Conservation (phyloP, 2,329 filamentous ascomycete genomes). For the Penicillium sp. region DNA sequence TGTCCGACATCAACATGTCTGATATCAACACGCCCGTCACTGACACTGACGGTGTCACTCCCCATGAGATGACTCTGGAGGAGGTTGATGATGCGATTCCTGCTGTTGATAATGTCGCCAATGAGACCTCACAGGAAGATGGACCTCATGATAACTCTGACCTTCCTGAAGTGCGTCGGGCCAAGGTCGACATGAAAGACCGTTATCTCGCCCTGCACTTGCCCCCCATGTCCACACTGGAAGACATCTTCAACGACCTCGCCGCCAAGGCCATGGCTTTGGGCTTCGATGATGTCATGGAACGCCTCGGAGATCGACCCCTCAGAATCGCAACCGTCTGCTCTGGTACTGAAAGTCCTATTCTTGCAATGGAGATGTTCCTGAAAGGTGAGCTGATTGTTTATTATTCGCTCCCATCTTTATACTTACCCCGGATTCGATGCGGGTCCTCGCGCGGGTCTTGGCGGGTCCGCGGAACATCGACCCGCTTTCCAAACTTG, state of each 20-base stretch:
- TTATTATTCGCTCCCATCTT: not conserved
- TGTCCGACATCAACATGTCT: not conserved
- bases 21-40: not conserved
- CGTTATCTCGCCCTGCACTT: constrained; percentile 22
- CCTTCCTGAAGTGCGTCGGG: constrained; percentile 33
- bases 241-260: constrained; percentile 40
- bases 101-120: not conserved
- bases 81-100: not conserved
- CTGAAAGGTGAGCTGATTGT: constrained; percentile 48
- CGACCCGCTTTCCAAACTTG: not conserved
- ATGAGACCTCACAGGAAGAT: not conserved
- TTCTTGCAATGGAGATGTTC: constrained; percentile 69
- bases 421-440: not conserved
- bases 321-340: constrained; percentile 74
- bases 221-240: constrained; percentile 36
- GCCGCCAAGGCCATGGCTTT: constrained; percentile 32
- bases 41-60: not conserved
- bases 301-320: constrained; percentile 41
- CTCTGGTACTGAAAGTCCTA: constrained; percentile 77
- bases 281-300: constrained; percentile 54
- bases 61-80: not conserved
- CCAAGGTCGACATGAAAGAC: not conserved
- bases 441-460: not conserved
- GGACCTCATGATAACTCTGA: not conserved
- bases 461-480: not conserved